A percentile compares a stretch with the other conserved stretches of the same genome.
phyloP scores from a whole-genome alignment of 2,329 filamentous ascomycete genomes.

The Sclerotinia trifoliorum region DNA sequence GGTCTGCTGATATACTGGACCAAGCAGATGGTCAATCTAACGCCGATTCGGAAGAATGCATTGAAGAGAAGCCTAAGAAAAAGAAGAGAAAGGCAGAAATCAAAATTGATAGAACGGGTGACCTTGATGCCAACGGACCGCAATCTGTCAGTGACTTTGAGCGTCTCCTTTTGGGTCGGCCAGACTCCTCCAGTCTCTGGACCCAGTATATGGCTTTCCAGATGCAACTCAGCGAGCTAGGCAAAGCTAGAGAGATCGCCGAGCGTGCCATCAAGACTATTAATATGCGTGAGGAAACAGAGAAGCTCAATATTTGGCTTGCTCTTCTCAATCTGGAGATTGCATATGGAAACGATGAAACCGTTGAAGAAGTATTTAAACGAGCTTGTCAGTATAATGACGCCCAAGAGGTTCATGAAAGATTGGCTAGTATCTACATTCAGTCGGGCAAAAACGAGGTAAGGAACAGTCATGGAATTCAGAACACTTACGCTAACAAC shows the following conservation, averaged over 20 bases:
- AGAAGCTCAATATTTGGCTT: constrained; percentile 95
- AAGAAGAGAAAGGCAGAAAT: constrained; percentile 73
- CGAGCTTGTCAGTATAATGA: constrained; percentile 94
- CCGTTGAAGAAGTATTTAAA: constrained; percentile 82
- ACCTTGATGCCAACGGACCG: constrained; percentile 83
- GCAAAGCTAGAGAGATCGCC: constrained; percentile 83
- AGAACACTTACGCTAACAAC: constrained; percentile 30
- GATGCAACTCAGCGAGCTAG: constrained; percentile 83
- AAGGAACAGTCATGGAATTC: constrained; percentile 43
- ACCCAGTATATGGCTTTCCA: constrained; percentile 99
- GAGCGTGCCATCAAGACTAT: constrained; percentile 90
- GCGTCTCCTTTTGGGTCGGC: constrained; percentile 84
- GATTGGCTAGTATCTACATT: constrained; percentile 91
- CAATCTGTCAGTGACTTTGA: constrained; percentile 92
- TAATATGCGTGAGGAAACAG: constrained; percentile 83
- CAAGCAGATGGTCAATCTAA: constrained; percentile 44
- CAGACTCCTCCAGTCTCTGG: constrained; percentile 92
- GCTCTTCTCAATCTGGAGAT: constrained; percentile 93
- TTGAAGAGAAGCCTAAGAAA: constrained; percentile 54
- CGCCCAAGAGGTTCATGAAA: constrained; percentile 82
- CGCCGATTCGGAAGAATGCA: constrained; percentile 48
- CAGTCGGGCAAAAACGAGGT: constrained; percentile 82
- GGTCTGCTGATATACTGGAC: constrained; percentile 70
- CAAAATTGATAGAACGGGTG: constrained; percentile 85
- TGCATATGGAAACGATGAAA: constrained; percentile 80